Evolutionary conservation across 768 basidiomycete genomes (phyloP).

Genomic region (Phylloporus arenicola): DNA sequence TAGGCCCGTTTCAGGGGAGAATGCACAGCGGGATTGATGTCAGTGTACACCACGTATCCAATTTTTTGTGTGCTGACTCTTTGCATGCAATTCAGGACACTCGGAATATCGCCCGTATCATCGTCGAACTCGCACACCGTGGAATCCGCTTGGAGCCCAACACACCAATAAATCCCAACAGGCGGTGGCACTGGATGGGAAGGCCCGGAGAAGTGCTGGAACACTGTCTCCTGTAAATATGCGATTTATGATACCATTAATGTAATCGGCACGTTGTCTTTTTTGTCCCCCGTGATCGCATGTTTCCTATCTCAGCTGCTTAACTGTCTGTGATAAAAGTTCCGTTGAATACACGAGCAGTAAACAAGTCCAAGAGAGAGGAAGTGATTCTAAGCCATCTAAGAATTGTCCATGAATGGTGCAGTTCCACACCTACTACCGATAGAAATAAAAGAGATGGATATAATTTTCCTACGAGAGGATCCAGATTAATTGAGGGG

Average conservation of each 20-base stretch:
- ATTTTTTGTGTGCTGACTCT: slow-evolving; percentile 1
- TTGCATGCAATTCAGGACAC: slow-evolving; percentile 55
- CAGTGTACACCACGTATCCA: slow-evolving; percentile 32
- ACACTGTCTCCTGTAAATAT: slow-evolving; percentile 23
- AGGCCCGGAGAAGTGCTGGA: slow-evolving; percentile 63
- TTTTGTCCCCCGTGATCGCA: not conserved
- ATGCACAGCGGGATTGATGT: slow-evolving; percentile 90
- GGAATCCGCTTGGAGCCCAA: slow-evolving; percentile 71
- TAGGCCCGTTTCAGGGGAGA: slow-evolving; percentile 76
- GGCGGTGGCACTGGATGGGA: slow-evolving; percentile 87
- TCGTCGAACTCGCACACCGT: slow-evolving; percentile 69
- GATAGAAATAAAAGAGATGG: too few species aligned
- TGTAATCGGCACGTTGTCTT: not conserved
- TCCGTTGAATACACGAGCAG: too few species aligned
- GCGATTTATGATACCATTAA: not conserved
- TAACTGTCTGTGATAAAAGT: not conserved
- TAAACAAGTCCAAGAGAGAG: not conserved
- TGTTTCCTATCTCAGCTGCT: not conserved
- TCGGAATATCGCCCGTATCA: slow-evolving; percentile 80
- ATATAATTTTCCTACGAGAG: too few species aligned
- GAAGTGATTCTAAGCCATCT: not conserved
- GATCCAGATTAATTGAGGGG: too few species aligned
- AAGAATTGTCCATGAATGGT: not conserved
- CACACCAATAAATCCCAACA: slow-evolving; percentile 55
- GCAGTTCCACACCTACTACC: not conserved